A percentile compares a stretch with the other conserved stretches of the same genome.
phyloP scores from a whole-genome alignment of 257 asterid species.

The Rauvolfia tetraphylla region DNA sequence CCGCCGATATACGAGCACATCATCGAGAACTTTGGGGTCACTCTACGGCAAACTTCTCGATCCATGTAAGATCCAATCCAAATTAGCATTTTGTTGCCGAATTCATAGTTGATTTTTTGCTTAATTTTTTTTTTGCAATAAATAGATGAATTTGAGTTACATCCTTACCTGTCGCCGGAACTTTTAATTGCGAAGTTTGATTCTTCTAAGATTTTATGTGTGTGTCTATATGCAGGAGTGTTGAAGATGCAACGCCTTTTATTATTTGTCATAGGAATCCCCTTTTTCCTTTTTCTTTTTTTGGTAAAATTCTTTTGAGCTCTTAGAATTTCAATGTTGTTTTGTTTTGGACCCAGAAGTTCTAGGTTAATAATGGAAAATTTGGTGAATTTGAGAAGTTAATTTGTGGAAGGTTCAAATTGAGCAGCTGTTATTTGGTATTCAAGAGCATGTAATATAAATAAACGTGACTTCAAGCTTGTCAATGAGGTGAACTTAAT shows the following conservation, averaged over 20 bases:
- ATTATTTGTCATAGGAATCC: not conserved
- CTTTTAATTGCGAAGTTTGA: not conserved
- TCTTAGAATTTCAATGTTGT: not conserved
- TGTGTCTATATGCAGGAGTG: not conserved
- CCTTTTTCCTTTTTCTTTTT: not conserved
- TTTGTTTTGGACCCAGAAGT: not conserved
- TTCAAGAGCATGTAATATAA: not conserved
- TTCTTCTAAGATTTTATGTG: not conserved
- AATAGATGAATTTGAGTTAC: not conserved
- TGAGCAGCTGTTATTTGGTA: not conserved
- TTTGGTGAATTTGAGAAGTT: not conserved
- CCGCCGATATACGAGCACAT: not conserved
- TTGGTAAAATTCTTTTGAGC: not conserved
- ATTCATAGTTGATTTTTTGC: conserved; percentile 6
- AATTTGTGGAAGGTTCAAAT: not conserved
- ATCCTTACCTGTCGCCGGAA: not conserved
- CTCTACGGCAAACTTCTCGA: conserved; percentile 29
- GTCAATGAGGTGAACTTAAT: not conserved
- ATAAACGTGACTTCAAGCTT: not conserved
- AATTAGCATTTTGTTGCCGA: conserved; percentile 3
- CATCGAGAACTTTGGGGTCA: conserved; percentile 8
- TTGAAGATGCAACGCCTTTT: not conserved
- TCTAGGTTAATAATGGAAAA: not conserved
- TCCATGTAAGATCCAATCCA: conserved; percentile 46
- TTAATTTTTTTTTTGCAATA: too few species aligned